Evolutionary conservation across 495 filamentous ascomycete species (phyloP).

Genomic region (Penicillium samsonianum): DNA sequence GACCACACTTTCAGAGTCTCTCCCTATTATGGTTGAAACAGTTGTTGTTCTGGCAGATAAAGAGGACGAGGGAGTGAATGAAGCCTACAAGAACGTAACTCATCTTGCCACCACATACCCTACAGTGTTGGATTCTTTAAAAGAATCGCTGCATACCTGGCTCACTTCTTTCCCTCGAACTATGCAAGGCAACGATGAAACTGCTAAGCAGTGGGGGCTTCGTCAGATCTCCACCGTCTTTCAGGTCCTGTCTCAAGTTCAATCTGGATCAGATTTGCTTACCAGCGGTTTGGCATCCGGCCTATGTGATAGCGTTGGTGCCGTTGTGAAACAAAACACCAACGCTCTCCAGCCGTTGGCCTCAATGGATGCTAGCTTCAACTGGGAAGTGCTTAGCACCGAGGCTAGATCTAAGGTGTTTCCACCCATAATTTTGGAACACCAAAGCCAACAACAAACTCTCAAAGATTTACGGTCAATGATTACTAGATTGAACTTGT

Average conservation of each 20-base stretch:
- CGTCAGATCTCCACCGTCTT: constrained; percentile 72
- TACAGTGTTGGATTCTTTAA: constrained; percentile 65
- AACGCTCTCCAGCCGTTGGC: constrained; percentile 33
- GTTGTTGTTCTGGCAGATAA: constrained; percentile 70
- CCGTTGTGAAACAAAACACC: constrained; percentile 36
- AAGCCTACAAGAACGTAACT: constrained; percentile 49
- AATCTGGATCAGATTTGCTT: constrained; percentile 69
- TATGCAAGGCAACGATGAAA: constrained; percentile 85
- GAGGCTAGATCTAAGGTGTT: constrained; percentile 3
- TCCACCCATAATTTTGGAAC: constrained; percentile 57
- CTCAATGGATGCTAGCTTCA: constrained; percentile 21
- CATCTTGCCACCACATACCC: constrained; percentile 65
- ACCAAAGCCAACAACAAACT: constrained; percentile 65
- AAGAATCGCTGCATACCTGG: constrained; percentile 77
- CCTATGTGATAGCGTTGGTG: constrained; percentile 48
- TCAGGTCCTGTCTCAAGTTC: constrained; percentile 63
- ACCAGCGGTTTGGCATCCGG: constrained; percentile 63
- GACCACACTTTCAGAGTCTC: constrained; percentile 68
- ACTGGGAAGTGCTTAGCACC: constrained; percentile 11
- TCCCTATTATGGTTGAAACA: constrained; percentile 74
- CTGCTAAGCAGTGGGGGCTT: constrained; percentile 68
- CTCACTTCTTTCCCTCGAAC: constrained; percentile 73
- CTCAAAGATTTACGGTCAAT: constrained; percentile 52
- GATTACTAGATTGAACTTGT: constrained; percentile 41
- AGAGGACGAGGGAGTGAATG: constrained; percentile 38